These are phyloP conservation scores for Kwoniella shivajii DNA, from an alignment of 1,284 basidiomycete genomes.

Conservation along the genomic window DNA sequence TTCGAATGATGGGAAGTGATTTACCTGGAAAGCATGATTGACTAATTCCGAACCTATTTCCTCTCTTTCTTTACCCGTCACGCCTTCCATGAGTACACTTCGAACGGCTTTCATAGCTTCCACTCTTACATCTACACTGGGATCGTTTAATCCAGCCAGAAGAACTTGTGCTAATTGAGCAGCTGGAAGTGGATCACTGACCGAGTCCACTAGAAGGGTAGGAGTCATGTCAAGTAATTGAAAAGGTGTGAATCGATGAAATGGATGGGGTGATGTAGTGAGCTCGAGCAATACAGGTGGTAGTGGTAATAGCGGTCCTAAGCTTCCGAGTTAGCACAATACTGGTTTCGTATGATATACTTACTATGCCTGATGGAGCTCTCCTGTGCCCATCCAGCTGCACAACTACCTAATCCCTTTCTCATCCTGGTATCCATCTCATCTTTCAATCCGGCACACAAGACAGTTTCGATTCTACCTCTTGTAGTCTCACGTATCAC, in stretches of 20 bases:
- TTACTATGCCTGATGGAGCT: conserved; percentile 40
- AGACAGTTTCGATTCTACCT: conserved; percentile 41
- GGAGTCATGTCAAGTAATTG: conserved; percentile 43
- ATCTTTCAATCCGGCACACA: conserved; percentile 46
- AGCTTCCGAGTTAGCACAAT: neutral
- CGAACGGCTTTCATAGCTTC: conserved; percentile 47
- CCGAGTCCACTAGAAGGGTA: conserved; percentile 35
- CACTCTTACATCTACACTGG: conserved; percentile 41
- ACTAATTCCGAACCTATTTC: conserved; percentile 33
- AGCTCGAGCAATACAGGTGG: conserved; percentile 43
- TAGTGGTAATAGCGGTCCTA: conserved; percentile 40
- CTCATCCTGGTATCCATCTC: conserved; percentile 48
- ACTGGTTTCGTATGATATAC: conserved; percentile 11
- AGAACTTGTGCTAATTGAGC: conserved; percentile 41
- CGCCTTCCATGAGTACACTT: conserved; percentile 36
- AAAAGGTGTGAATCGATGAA: conserved; percentile 48
- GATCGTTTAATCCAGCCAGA: conserved; percentile 42
- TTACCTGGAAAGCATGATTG: conserved; percentile 33
- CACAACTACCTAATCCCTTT: conserved; percentile 45
- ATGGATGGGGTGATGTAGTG: conserved; percentile 35
- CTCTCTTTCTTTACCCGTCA: conserved; percentile 35
- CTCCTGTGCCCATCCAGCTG: conserved; percentile 43
- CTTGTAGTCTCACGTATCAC: conserved; percentile 38
- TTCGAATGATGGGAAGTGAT: conserved; percentile 2
- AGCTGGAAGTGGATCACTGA: conserved; percentile 32